phyloP scores from a whole-genome alignment of 306 rosid species.

The Prunus salicina region DNA sequence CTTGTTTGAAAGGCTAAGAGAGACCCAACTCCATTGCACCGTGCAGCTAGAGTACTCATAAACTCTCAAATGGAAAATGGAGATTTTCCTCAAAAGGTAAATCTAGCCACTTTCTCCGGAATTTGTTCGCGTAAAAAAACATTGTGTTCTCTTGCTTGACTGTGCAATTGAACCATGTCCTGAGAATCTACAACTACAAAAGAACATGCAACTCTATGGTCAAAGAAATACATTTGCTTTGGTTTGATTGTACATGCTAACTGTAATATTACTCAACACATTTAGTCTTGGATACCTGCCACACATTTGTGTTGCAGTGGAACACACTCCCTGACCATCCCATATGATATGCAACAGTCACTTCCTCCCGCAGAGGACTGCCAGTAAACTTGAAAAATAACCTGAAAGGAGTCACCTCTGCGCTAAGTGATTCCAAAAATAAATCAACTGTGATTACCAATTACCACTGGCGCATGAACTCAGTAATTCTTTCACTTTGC shows the following conservation, averaged over 20 bases:
- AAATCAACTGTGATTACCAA: neutral
- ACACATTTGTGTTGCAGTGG: no score
- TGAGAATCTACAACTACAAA: neutral
- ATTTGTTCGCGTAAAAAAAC: neutral
- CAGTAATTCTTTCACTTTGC: neutral
- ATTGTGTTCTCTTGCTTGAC: neutral
- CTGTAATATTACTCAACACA: no score
- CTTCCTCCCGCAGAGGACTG: neutral
- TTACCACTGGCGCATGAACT: neutral
- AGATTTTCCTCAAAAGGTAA: slow-evolving; percentile 38
- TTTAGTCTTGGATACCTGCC: no score
- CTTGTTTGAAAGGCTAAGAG: slow-evolving; percentile 20
- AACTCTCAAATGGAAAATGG: slow-evolving; percentile 35
- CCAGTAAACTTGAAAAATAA: no score
- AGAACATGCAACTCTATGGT: neutral
- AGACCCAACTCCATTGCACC: slow-evolving; percentile 35
- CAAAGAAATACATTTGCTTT: neutral
- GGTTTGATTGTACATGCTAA: no score
- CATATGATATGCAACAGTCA: neutral
- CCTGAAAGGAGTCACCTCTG: no score
- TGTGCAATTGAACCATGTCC: neutral
- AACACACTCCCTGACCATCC: neutral
- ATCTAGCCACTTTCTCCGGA: neutral
- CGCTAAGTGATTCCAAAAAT: no score
- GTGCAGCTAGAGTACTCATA: slow-evolving; percentile 26